Conservation (phyloP, 305 asterid genomes). For the Coffea humblotiana region DNA sequence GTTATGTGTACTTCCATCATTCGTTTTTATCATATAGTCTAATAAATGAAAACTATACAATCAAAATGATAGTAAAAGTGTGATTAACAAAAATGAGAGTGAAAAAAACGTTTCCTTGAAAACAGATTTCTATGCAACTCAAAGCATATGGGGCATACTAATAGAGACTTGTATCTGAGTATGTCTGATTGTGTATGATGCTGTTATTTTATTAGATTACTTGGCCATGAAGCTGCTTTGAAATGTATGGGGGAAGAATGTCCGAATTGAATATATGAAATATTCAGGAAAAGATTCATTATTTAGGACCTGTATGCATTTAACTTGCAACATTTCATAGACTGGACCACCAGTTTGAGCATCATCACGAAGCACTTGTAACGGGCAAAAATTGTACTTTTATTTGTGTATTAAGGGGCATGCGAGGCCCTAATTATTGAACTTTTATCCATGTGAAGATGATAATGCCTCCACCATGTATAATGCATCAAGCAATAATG, state of each 20-base stretch:
- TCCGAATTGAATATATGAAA: constrained; percentile 3
- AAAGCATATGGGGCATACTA: not conserved
- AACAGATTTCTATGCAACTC: not conserved
- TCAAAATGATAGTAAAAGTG: no score
- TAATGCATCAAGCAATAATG: not conserved
- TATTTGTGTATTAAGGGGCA: not conserved
- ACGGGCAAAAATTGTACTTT: not conserved
- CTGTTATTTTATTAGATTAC: not conserved
- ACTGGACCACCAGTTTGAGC: not conserved
- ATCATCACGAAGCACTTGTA: not conserved
- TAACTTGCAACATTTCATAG: not conserved
- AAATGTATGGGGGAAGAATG: constrained; percentile 11
- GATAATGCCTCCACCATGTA: not conserved
- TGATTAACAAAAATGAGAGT: no score
- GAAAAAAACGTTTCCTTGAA: no score
- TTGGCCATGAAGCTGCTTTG: not conserved
- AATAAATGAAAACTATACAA: no score
- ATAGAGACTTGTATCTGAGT: not conserved
- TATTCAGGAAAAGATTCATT: not conserved
- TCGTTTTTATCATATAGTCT: no score
- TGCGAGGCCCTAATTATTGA: constrained; percentile 9
- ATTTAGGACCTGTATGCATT: not conserved
- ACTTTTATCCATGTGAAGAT: constrained; percentile 3
- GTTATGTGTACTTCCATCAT: no score
- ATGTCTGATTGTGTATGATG: not conserved